Base-by-base conservation (phyloP, 2,329 filamentous ascomycete genomes). In the Gyromitra esculenta region DNA sequence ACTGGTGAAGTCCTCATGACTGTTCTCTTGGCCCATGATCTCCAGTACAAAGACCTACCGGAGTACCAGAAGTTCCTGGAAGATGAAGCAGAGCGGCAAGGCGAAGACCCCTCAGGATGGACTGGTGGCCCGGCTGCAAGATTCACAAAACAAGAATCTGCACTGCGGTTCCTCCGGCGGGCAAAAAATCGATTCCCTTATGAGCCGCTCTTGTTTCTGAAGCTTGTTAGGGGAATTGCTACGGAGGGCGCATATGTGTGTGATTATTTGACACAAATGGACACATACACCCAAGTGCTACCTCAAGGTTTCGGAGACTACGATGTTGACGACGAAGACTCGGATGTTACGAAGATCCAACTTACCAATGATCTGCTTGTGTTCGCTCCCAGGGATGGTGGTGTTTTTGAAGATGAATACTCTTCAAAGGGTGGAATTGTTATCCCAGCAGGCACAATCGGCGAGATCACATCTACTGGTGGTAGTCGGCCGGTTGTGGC, bases 161-260 rank as follows among this genome's bases (percentile, higher is more conserved):
- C 91, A 81, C 86, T 85, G 37, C 83, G 83, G 18, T 83, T 91
- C 77, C 89, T 97, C 41, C 85, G 88, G 64, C 88, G 92, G 82
- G 90, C 94, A 5, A 87, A 91, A 56, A 88, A 89, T 76, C 90
- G 95, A 71, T 97, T 94, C 82, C 95, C 95, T 0, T 95, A 92
- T 83, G 95, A 97, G 83, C 90, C 92, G 60, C 84, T 90, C 1
- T 93, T 94, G 0, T 93, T 97, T 80, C 84, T 96, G 76, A 89
- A 88, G 68, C 85, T 96, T 50, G 91, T 90, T 81, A 90, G 89
- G 71, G 88, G 88, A 50, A 84, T 97, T 15, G 88, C 87, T 18
- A 77, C 62, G 11, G 78, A 76, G 70, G 78, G 54, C 31, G 71
- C 25, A 41, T 71, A 59, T 63, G 76, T 70, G 48, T 77, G 37